Conservation (phyloP, 2,329 filamentous ascomycete genomes). For the Epicoccum sorghinum region DNA sequence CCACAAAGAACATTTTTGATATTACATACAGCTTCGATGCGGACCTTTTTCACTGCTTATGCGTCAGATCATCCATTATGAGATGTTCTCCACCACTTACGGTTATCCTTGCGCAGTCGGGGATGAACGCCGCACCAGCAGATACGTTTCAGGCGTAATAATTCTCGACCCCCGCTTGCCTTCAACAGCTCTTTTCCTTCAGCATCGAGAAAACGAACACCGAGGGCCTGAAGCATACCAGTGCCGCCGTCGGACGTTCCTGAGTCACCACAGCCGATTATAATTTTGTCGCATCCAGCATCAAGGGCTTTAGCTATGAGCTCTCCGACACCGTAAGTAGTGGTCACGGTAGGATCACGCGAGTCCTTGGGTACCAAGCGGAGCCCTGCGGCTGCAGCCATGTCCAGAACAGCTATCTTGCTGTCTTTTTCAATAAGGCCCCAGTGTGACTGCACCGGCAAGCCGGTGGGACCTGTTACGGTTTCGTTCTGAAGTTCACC, state of each 20-base stretch:
- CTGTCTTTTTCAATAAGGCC: constrained; percentile 50
- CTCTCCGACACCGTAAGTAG: constrained; percentile 60
- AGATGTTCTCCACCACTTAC: constrained; percentile 17
- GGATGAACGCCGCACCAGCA: constrained; percentile 51
- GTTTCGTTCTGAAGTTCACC: constrained; percentile 48
- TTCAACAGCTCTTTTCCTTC: constrained; percentile 47
- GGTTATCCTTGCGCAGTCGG: constrained; percentile 35
- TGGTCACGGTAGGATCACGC: constrained; percentile 57
- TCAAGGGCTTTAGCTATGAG: constrained; percentile 56
- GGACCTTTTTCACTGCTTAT: constrained; percentile 31
- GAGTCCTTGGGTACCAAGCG: constrained; percentile 54
- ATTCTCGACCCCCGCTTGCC: constrained; percentile 51
- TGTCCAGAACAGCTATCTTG: constrained; percentile 57
- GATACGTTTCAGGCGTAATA: constrained; percentile 48
- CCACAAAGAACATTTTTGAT: constrained; percentile 60
- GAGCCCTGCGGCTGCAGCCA: constrained; percentile 60
- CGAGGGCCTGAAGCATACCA: constrained; percentile 62
- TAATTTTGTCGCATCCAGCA: constrained; percentile 53
- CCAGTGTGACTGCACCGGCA: constrained; percentile 53
- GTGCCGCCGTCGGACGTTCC: constrained; percentile 61
- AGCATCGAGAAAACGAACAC: constrained; percentile 52
- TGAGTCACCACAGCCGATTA: constrained; percentile 61
- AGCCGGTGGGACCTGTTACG: constrained; percentile 55
- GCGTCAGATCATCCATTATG: constrained; percentile 6
- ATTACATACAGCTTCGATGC: constrained; percentile 60